These are phyloP conservation scores for Pestalotiopsis fici DNA, from an alignment of 2,329 filamentous ascomycete species.

Conservation along the genomic window DNA sequence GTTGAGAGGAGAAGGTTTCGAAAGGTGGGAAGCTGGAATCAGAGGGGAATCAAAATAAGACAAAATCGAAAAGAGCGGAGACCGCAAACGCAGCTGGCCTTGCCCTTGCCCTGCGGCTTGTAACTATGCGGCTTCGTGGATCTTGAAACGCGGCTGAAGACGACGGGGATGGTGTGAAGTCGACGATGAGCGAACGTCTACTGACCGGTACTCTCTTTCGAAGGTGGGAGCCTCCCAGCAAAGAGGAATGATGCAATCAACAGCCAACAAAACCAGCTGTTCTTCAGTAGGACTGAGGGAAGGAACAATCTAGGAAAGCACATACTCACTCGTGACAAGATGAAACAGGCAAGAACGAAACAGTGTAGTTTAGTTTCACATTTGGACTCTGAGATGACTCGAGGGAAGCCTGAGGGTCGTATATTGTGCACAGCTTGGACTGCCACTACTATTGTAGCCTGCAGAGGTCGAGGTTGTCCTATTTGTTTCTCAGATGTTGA, in stretches of 20 bases:
- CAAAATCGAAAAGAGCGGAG: background rate
- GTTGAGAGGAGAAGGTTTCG: background rate
- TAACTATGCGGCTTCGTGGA: background rate
- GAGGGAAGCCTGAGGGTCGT: no score
- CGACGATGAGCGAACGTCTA: background rate
- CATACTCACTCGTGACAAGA: background rate
- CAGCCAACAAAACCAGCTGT: no score
- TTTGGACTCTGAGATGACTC: background rate
- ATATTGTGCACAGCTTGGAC: background rate
- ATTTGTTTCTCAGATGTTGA: no score
- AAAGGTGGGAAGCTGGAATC: background rate
- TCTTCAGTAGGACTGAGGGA: background rate
- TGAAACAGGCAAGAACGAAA: background rate
- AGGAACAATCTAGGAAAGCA: background rate
- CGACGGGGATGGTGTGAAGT: no score
- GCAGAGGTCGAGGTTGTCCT: no score
- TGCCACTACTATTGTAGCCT: rapidly evolving
- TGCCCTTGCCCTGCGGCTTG: background rate
- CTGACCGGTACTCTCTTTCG: background rate
- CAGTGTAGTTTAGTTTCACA: background rate
- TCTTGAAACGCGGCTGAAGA: background rate
- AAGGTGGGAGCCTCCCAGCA: background rate
- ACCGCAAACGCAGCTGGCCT: background rate
- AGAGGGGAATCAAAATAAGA: background rate
- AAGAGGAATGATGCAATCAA: no score